Evolutionary conservation across 352 stramenopile species (phyloP).

Genomic region (Phytophthora rubi): DNA sequence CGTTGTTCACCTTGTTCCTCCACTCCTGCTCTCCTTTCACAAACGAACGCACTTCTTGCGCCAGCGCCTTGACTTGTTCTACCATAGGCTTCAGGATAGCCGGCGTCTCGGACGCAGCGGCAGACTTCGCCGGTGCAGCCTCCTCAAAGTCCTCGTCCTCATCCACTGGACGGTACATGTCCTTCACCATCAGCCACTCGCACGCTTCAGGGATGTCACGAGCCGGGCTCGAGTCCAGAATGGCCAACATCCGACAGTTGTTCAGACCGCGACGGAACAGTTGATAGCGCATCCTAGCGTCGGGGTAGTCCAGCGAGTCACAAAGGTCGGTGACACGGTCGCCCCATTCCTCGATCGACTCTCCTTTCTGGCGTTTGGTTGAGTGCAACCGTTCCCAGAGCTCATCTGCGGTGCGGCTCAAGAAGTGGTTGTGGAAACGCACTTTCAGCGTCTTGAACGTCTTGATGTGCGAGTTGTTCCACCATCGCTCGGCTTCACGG

Average conservation of each 20-base stretch:
- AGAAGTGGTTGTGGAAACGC: slow-evolving; percentile 5
- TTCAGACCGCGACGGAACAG: neutral
- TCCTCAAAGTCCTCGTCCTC: slow-evolving; percentile 5
- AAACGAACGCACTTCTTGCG: neutral
- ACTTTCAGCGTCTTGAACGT: neutral
- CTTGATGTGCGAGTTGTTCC: neutral
- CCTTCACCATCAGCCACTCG: slow-evolving; percentile 7
- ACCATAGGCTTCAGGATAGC: neutral
- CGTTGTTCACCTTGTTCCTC: neutral
- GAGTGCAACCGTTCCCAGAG: neutral
- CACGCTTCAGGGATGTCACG: neutral
- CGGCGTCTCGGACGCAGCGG: neutral
- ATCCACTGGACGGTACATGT: slow-evolving; percentile 2
- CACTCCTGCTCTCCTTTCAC: neutral
- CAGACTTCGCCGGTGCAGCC: neutral
- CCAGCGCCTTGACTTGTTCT: neutral
- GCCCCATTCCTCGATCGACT: slow-evolving; percentile 12
- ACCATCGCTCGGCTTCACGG: neutral
- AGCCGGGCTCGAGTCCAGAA: neutral
- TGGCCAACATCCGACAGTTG: slow-evolving; percentile 1
- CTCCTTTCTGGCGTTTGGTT: neutral
- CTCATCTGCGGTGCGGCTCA: slow-evolving; percentile 3
- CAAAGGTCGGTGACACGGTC: slow-evolving; percentile 3
- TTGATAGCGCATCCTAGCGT: neutral
- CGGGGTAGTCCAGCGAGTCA: slow-evolving; percentile 8